Base-by-base conservation (phyloP, 495 filamentous ascomycete genomes). In the Podospora anserina region DNA sequence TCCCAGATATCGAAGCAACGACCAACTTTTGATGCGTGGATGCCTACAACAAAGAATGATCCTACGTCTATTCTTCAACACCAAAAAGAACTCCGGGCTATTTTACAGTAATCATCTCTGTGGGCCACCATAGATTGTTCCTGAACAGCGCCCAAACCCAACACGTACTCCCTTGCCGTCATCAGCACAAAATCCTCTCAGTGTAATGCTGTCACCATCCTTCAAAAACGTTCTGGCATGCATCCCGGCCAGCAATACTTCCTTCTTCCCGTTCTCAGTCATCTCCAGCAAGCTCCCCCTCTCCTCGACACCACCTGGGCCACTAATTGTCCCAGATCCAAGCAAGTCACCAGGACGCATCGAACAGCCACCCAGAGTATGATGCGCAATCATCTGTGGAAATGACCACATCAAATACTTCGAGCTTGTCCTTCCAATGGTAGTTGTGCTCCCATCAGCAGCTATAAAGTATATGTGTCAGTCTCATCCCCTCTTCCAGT, bases 341-440 rank as follows among this genome's bases (percentile, higher is more conserved):
- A 98, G 77, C 63, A 98, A 79, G 72, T 98, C 94, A 49, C 94
- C 94, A 0, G 90, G 83, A 55, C 87, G 86, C 82, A 98, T 76
- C 18, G 90, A 88, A 77, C 94, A 98, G 26, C 94, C 94, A 1
- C 89, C 91, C 59, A 94, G 84, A 5, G 91, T 89, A 76, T 98
- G 94, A 75, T 98, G 94, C 0, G 94, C 89, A 53, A 98, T 82
- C 92, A 98, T 96, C 80, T 98, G 94, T 16, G 91, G 87, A 80
- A 96, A 98, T 0, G 92, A 96, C 84, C 88, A 98, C 23, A 98
- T 85, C 30, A 97, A 86, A 76, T 97, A 87, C 67, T 80, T 84
- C 11, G 88, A 85, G 66, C 84, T 91, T 56, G 88, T 91, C 28
- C 79, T 81, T 2, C 84, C 81, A 64, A 97, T 87, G 1, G 87